Percentiles rank a stretch among this genome's conserved stretches.
Evolutionary conservation across 2,329 filamentous ascomycete species (phyloP).

Genomic region (Colletotrichum destructivum): DNA sequence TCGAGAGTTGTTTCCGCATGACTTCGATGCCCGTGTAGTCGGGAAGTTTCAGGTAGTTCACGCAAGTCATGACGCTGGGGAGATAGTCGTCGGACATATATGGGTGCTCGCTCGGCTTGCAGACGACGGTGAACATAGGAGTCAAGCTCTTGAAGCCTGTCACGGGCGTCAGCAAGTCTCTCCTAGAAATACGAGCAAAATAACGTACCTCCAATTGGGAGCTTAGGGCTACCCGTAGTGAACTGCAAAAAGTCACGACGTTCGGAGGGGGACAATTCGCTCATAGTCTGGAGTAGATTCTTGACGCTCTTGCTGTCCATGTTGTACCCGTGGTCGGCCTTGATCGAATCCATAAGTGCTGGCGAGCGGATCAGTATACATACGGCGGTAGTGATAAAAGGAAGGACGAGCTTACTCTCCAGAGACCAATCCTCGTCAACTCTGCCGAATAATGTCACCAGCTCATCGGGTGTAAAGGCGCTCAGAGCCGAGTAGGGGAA

Average conservation of each 20-base stretch:
- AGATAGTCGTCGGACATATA: constrained; percentile 96
- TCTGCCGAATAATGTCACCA: constrained; percentile 94
- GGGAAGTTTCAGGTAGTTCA: constrained; percentile 98
- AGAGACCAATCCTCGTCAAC: constrained; percentile 98
- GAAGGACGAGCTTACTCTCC: constrained; percentile 79
- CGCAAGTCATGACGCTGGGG: constrained; percentile 99
- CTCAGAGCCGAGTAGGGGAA: constrained; percentile 95
- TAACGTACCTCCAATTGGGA: constrained; percentile 92
- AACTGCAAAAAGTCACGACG: constrained; percentile 97
- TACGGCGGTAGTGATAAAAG: background rate
- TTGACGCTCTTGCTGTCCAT: constrained; percentile 97
- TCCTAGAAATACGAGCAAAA: constrained; percentile 2
- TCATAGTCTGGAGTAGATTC: constrained; percentile 95
- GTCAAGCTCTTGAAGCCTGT: constrained; percentile 96
- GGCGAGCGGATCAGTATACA: constrained; percentile 44
- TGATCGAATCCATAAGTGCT: constrained; percentile 98
- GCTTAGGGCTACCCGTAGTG: constrained; percentile 96
- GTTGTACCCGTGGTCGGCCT: constrained; percentile 98
- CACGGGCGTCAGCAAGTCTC: constrained; percentile 24
- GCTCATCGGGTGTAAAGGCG: constrained; percentile 94
- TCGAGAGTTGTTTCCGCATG: constrained; percentile 83
- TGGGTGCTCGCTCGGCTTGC: constrained; percentile 96
- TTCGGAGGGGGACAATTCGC: constrained; percentile 80
- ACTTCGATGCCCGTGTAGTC: constrained; percentile 88
- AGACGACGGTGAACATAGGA: constrained; percentile 99